Percentiles rank a stretch among this genome's conserved stretches.
Conservation (phyloP, 768 basidiomycete species). For the Termitomyces eurrhizus region DNA sequence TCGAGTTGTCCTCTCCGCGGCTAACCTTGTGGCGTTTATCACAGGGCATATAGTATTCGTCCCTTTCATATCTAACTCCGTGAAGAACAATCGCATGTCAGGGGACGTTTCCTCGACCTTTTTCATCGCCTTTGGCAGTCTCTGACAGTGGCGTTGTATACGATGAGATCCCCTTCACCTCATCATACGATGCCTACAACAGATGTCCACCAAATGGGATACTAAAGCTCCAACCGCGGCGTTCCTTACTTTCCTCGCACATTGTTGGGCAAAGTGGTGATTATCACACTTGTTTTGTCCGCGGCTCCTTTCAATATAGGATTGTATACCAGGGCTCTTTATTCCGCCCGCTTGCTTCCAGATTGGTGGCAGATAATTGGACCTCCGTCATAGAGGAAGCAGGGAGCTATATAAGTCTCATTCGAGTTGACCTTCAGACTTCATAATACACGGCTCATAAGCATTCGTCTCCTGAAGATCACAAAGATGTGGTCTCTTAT, state of each 20-base stretch:
- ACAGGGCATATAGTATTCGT: background rate
- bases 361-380: background rate
- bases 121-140: background rate
- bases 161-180: background rate
- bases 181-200: background rate
- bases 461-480: background rate
- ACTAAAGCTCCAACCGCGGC: constrained; percentile 1
- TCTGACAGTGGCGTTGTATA: background rate
- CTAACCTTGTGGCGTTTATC: background rate
- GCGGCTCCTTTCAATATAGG: constrained; percentile 3
- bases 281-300: background rate
- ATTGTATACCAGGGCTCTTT: constrained; percentile 4
- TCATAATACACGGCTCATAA: background rate
- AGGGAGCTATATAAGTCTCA: constrained; percentile 36
- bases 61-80: background rate
- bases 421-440: background rate
- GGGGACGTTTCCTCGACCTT: background rate
- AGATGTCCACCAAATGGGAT: no score
- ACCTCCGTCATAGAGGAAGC: constrained; percentile 16
- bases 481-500: background rate
- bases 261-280: background rate
- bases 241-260: background rate
- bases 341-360: constrained; percentile 1
- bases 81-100: background rate
- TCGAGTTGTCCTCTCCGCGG: background rate